phyloP scores from a whole-genome alignment of 495 filamentous ascomycete species.

The Lindgomyces ingoldianus region DNA sequence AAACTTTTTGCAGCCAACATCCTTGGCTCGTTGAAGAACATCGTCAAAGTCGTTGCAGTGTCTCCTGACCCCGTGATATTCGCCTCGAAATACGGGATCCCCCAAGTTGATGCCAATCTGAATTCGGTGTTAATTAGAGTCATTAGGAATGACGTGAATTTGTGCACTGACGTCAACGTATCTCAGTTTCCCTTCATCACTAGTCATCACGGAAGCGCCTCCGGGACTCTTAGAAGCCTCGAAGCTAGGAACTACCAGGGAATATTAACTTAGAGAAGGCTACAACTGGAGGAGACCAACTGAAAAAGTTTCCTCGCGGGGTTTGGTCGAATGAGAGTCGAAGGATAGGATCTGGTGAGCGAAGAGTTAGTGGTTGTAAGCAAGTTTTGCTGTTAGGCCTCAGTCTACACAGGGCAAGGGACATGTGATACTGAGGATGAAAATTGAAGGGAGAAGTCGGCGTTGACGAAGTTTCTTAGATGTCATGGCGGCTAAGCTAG shows the following conservation, averaged over 20 bases:
- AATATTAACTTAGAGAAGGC: neutral
- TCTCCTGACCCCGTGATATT: conserved; percentile 76
- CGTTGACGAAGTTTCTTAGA: neutral
- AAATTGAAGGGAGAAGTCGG: neutral
- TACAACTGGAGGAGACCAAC: neutral
- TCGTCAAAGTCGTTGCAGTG: conserved; percentile 78
- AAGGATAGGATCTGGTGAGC: neutral
- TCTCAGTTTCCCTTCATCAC: conserved; percentile 43
- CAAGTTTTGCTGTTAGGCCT: neutral
- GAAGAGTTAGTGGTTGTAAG: neutral
- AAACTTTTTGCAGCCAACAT: conserved; percentile 80
- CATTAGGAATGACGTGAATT: neutral
- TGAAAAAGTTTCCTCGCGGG: neutral
- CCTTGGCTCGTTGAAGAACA: conserved; percentile 72
- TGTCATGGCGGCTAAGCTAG: neutral
- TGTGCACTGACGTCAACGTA: conserved; percentile 61
- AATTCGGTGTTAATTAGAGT: neutral
- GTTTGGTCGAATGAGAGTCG: neutral
- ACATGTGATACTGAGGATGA: conserved; percentile 3
- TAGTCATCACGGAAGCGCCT: neutral
- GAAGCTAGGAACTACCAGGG: neutral
- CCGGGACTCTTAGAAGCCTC: neutral
- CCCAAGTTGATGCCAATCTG: conserved; percentile 91
- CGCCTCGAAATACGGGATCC: conserved; percentile 80
- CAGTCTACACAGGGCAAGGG: neutral